Percentiles rank a stretch among this genome's conserved stretches.
Conservation (phyloP, 176 grass and related monocot species). For the Carex littledalei region DNA sequence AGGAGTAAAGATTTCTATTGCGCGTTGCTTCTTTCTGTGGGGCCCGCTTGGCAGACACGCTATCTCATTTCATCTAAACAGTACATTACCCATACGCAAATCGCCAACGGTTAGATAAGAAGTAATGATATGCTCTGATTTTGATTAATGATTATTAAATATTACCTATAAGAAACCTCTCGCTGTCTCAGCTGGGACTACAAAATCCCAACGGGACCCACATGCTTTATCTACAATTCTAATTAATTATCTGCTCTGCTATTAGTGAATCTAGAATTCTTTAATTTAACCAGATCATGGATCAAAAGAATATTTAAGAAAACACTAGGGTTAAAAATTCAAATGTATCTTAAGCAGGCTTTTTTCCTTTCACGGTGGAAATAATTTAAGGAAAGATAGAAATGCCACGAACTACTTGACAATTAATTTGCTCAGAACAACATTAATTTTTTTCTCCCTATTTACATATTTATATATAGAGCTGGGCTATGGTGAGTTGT, state of each 20-base stretch:
- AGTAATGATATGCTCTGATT: background rate
- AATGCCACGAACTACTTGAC: too few relatives aligned
- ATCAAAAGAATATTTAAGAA: background rate
- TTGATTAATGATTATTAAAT: background rate
- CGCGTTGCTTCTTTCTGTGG: too few relatives aligned
- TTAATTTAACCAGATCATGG: background rate
- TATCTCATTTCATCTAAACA: background rate
- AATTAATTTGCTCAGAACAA: too few relatives aligned
- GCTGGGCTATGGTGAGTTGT: too few relatives aligned
- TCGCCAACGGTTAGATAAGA: background rate
- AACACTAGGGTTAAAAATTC: background rate
- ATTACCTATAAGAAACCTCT: background rate
- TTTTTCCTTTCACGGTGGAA: background rate
- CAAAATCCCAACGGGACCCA: background rate
- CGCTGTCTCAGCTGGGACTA: background rate
- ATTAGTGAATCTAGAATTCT: background rate
- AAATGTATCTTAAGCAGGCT: background rate
- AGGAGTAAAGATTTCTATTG: too few relatives aligned
- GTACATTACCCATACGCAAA: background rate
- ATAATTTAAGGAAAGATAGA: background rate
- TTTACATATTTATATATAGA: too few relatives aligned
- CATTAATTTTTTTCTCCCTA: too few relatives aligned
- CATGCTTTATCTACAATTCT: background rate
- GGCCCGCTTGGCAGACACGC: background rate
- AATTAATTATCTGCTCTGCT: background rate